These are phyloP conservation scores for Sugiyamaella boreocaroliniensis DNA, from an alignment of 805 yeast genomes.

Conservation along the genomic window DNA sequence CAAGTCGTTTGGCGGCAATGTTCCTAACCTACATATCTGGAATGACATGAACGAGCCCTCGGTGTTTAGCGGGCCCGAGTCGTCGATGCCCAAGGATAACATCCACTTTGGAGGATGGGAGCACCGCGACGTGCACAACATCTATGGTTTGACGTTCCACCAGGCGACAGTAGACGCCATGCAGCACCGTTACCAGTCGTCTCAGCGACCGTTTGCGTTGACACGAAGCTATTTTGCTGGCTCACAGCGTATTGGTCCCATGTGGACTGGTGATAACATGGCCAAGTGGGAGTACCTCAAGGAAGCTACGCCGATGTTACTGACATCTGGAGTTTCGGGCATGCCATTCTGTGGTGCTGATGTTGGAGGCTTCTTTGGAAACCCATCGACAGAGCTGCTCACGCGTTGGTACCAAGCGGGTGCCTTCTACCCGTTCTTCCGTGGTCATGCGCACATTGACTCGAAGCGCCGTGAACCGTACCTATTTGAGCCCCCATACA, in stretches of 20 bases:
- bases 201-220: slow-evolving; percentile 71
- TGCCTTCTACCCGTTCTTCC: slow-evolving; percentile 90
- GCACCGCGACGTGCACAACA: slow-evolving; percentile 85
- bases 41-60: slow-evolving; percentile 99
- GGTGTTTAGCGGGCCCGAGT: slow-evolving; percentile 90
- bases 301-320: slow-evolving; percentile 78
- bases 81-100: slow-evolving; percentile 75
- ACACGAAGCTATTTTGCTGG: slow-evolving; percentile 88
- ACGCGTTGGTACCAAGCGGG: slow-evolving; percentile 96
- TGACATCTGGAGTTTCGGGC: slow-evolving; percentile 74
- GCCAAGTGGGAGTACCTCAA: slow-evolving; percentile 85
- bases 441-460: slow-evolving; percentile 96
- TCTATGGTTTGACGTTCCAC: slow-evolving; percentile 74
- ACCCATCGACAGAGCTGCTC: slow-evolving; percentile 74
- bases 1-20: slow-evolving; percentile 36
- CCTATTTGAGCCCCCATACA: slow-evolving; percentile 70
- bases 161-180: slow-evolving; percentile 72
- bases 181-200: slow-evolving; percentile 39
- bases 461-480: slow-evolving; percentile 90
- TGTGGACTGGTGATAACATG: slow-evolving; percentile 98
- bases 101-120: slow-evolving; percentile 78
- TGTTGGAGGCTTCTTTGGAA: slow-evolving; percentile 93
- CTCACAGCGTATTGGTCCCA: slow-evolving; percentile 83
- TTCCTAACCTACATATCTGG: slow-evolving; percentile 78
- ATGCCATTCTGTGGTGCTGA: slow-evolving; percentile 95